These are phyloP conservation scores for Melampsora abietis-canadensis DNA, from an alignment of 1,284 basidiomycete genomes.

Conservation along the genomic window DNA sequence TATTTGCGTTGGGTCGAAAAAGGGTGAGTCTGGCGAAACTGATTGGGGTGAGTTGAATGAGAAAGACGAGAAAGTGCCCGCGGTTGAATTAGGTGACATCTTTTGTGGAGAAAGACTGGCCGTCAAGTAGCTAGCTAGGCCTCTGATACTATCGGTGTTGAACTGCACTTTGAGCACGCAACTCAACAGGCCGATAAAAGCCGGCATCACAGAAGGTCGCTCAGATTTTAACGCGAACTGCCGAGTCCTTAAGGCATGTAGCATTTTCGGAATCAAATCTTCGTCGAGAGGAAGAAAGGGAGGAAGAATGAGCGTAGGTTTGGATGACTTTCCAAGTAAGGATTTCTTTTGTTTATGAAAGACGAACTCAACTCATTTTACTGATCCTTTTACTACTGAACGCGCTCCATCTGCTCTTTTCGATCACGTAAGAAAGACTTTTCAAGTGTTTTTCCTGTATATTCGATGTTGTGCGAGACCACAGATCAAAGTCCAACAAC, in stretches of 20 bases:
- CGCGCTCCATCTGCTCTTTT: constrained; percentile 61
- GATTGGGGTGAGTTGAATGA: neutral
- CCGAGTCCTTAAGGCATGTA: constrained; percentile 74
- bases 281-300: constrained; percentile 47
- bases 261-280: constrained; percentile 68
- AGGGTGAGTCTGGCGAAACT: neutral
- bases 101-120: constrained; percentile 72
- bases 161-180: constrained; percentile 64
- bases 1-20: neutral
- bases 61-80: constrained; percentile 6
- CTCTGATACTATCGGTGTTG: constrained; percentile 70
- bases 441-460: constrained; percentile 74
- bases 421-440: constrained; percentile 72
- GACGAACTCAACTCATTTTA: constrained; percentile 47
- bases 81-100: constrained; percentile 46
- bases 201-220: constrained; percentile 46
- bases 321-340: neutral
- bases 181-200: constrained; percentile 55
- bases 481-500: constrained; percentile 84
- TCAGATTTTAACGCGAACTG: constrained; percentile 52
- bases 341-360: neutral
- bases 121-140: constrained; percentile 76
- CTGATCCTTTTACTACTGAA: constrained; percentile 50
- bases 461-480: constrained; percentile 67
- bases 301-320: neutral